Percentiles rank a stretch among this genome's conserved stretches.
Evolutionary conservation across 2,329 filamentous ascomycete species (phyloP).

Genomic region (Fusarium tupiense): DNA sequence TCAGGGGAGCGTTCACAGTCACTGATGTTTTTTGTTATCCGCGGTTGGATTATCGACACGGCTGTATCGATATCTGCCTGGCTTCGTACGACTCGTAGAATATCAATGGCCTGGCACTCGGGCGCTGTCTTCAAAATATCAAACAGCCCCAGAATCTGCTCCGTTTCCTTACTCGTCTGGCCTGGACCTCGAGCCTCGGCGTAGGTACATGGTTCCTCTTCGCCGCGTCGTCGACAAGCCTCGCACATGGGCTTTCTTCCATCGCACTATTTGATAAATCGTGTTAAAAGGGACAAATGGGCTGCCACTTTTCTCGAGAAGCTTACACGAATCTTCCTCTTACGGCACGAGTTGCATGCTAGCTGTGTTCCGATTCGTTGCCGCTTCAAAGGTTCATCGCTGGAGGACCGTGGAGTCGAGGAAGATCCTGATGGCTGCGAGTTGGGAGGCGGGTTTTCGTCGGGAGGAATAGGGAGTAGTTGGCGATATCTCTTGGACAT

Average conservation of each 20-base stretch:
- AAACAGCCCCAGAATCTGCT: constrained; percentile 18
- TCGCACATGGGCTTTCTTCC: constrained; percentile 9
- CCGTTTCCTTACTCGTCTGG: constrained; percentile 12
- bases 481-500: constrained; percentile 33
- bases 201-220: constrained; percentile 5
- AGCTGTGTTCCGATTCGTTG: constrained; percentile 17
- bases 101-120: constrained; percentile 19
- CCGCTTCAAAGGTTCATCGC: constrained; percentile 17
- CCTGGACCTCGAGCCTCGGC: neutral
- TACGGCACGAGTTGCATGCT: constrained; percentile 15
- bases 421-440: constrained; percentile 10
- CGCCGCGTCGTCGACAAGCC: constrained; percentile 13
- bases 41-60: constrained; percentile 7
- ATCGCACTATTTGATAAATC: neutral
- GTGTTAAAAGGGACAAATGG: neutral
- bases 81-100: constrained; percentile 12
- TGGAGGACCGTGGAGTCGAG: neutral
- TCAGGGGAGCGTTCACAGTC: neutral
- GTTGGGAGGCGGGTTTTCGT: neutral
- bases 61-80: constrained; percentile 6
- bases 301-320: too few relatives aligned
- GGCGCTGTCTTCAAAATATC: constrained; percentile 3
- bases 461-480: constrained; percentile 5
- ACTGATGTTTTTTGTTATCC: neutral
- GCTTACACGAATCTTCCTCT: constrained; percentile 23